Evolutionary conservation across 2,329 filamentous ascomycete species (phyloP), one percentile per base, ranked within the genome.

Genomic region (Xylaria sp.): DNA sequence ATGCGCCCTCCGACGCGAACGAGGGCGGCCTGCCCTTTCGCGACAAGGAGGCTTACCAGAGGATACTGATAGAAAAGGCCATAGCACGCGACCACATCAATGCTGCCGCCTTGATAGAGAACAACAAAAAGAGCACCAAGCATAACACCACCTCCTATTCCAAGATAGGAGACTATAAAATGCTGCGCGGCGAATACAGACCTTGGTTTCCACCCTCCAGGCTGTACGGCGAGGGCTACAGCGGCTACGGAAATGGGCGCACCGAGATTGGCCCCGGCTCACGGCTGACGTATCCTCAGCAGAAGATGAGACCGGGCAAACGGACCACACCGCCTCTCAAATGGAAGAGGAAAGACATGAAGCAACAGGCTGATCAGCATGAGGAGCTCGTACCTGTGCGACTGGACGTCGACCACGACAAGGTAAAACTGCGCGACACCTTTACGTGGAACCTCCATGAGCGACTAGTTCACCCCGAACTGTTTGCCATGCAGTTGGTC

Each of bases 401-500:
- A 57, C 83, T 99, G 64, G 96, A 99, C 76, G 93, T 98, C 59
- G 96, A 99, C 77, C 92, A 93, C 87, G 95, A 98, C 74, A 97
- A 97, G 83, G 89, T 98, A 75, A 96, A 96, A 81, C 86, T 99
- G 70, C 92, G 96, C 79, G 96, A 99, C 81, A 98, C 96, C 0
- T 98, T 99, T 75, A 98, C 96, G 2, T 99, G 95, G 94, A 99
- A 99, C 80, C 86, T 98, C 44, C 93, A 98, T 82, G 96, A 99
- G 79, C 91, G 94, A 68, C 87, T 96, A 13, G 88, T 97, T 2
- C 87, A 89, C 25, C 89, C 91, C 23, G 92, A 97, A 66, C 81
- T 96, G 12, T 98, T 98, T 79, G 93, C 94, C 0, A 90, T 93
- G 68, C 94, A 96, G 79, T 85, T 99, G 23, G 89, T 98, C 6